Conservation (phyloP, 176 grass and related monocot species). For the Elymus sibiricus region DNA sequence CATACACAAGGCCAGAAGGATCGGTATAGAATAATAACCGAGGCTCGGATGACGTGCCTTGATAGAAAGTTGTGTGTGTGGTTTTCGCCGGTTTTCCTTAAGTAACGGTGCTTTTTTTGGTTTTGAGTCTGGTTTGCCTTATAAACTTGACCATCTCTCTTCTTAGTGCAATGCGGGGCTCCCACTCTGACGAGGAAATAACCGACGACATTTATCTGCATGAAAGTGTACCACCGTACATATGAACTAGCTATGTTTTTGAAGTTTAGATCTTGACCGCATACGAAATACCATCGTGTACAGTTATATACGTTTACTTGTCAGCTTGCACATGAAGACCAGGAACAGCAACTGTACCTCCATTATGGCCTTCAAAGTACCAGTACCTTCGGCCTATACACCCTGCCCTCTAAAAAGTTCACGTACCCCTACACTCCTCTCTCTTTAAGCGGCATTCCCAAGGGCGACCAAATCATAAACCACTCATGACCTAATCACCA, state of each 20-base stretch:
- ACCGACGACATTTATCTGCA: background rate
- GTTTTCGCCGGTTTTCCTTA: too few species aligned
- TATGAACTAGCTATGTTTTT: background rate
- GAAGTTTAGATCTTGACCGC: constrained; percentile 9
- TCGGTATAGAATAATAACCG: too few species aligned
- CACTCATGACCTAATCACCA: constrained; percentile 96
- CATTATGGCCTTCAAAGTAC: constrained; percentile 36
- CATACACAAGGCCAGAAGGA: too few species aligned
- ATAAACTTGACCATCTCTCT: too few species aligned
- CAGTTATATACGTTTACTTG: constrained; percentile 4
- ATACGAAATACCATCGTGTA: background rate
- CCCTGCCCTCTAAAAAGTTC: constrained; percentile 27
- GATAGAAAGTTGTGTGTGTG: too few species aligned
- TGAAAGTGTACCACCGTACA: background rate
- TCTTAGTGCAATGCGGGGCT: too few species aligned
- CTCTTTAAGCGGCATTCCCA: constrained; percentile 56
- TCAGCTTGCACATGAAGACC: constrained; percentile 34
- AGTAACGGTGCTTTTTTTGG: too few species aligned
- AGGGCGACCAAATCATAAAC: constrained; percentile 75
- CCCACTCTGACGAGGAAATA: background rate
- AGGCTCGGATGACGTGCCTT: too few species aligned
- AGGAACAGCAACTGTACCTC: constrained; percentile 32
- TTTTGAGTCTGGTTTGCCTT: too few species aligned
- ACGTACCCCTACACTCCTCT: background rate
- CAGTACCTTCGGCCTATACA: constrained; percentile 36